Conservation (phyloP, 1,139 yeast genomes). For the Geotrichum reessii region DNA sequence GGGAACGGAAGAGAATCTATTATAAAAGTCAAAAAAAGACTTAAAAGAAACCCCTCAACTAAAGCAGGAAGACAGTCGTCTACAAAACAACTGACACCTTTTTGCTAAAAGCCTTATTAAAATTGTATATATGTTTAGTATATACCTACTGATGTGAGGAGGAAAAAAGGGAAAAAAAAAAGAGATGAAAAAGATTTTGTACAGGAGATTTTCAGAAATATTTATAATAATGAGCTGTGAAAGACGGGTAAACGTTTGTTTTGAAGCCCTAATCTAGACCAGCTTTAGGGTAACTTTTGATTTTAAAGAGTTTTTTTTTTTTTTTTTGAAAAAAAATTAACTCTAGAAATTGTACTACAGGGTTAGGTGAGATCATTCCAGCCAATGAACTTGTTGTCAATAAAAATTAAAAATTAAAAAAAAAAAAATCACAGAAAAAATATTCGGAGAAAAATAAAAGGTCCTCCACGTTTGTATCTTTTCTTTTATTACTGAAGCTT, state of each 20-base stretch:
- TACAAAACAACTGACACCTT: neutral
- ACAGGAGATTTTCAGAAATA: neutral
- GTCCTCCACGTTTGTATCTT: neutral
- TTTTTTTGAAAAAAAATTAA: too few species aligned
- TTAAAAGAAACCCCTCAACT: slow-evolving; percentile 4
- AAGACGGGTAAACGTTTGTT: neutral
- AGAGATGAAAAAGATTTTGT: neutral
- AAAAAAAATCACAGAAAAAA: neutral
- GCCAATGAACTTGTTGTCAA: neutral
- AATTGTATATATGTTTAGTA: neutral
- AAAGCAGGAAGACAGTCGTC: neutral
- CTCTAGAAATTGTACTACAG: too few species aligned
- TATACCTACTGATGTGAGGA: slow-evolving; percentile 3
- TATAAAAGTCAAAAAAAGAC: neutral
- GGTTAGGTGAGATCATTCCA: neutral
- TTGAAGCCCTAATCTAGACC: neutral
- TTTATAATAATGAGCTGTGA: too few species aligned
- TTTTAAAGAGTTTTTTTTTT: too few species aligned
- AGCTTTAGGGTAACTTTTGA: neutral
- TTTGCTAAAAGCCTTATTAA: slow-evolving; percentile 2
- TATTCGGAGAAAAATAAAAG: neutral
- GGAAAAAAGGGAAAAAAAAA: neutral
- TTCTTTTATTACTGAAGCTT: neutral
- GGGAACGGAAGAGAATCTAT: slow-evolving; percentile 4
- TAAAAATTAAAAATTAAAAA: too few species aligned